Percentiles rank a stretch among this genome's conserved stretches.
Evolutionary conservation across 1,284 basidiomycete species (phyloP).

Genomic region (Austropuccinia psidii): DNA sequence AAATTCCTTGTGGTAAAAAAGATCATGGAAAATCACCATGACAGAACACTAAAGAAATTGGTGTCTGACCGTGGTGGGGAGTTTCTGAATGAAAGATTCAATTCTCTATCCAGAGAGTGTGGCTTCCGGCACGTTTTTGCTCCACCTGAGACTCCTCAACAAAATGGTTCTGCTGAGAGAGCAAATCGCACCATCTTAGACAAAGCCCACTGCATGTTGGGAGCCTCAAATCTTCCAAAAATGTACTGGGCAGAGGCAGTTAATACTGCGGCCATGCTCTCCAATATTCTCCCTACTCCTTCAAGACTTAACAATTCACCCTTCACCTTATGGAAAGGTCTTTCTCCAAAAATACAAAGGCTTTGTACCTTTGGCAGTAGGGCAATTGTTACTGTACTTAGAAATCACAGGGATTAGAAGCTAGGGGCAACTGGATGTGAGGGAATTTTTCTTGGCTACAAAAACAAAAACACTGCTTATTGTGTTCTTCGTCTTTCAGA

Average conservation of each 20-base stretch:
- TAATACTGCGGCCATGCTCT: slow-evolving; percentile 45
- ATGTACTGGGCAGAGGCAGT: slow-evolving; percentile 48
- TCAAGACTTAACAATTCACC: too few relatives aligned
- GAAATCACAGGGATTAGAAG: too few relatives aligned
- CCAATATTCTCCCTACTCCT: slow-evolving; percentile 47
- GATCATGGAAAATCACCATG: too few relatives aligned
- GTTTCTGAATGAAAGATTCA: slow-evolving; percentile 42
- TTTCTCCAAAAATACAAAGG: too few relatives aligned
- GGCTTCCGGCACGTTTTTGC: slow-evolving; percentile 47
- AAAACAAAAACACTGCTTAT: too few relatives aligned
- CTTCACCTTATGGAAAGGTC: too few relatives aligned
- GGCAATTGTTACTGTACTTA: too few relatives aligned
- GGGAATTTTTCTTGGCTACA: too few relatives aligned
- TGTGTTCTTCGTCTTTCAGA: too few relatives aligned
- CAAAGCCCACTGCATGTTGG: slow-evolving; percentile 43
- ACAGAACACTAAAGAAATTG: neutral
- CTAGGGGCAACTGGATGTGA: too few relatives aligned
- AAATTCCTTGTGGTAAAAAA: too few relatives aligned
- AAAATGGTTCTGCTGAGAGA: slow-evolving; percentile 47
- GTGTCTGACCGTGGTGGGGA: slow-evolving; percentile 46
- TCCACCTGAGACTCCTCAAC: slow-evolving; percentile 48
- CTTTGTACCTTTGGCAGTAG: too few relatives aligned
- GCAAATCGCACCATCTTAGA: slow-evolving; percentile 44
- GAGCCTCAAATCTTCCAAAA: slow-evolving; percentile 42
- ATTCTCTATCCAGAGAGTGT: slow-evolving; percentile 40